Evolutionary conservation across 208 protist species (phyloP).

Genomic region (Leishmania braziliensis): DNA sequence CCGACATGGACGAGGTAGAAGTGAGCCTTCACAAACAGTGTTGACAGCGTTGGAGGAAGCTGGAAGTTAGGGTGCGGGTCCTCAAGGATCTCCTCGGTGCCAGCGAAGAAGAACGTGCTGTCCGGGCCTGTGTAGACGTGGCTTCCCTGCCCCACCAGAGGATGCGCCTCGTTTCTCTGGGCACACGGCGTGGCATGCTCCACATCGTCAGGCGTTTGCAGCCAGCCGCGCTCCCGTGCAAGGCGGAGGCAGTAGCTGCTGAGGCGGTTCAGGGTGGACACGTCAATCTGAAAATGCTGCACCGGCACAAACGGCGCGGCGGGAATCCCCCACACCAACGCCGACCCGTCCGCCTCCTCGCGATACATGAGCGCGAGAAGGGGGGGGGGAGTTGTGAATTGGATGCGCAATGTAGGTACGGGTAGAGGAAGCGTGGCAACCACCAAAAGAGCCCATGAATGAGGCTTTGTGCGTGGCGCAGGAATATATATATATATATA

Average conservation of each 20-base stretch:
- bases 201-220: slow-evolving; percentile 38
- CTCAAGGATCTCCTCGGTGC: slow-evolving; percentile 46
- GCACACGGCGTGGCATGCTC: slow-evolving; percentile 17
- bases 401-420: not conserved
- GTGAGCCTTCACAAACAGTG: slow-evolving; percentile 35
- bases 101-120: slow-evolving; percentile 67
- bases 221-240: slow-evolving; percentile 68
- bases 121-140: slow-evolving; percentile 25
- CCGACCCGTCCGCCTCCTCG: slow-evolving; percentile 45
- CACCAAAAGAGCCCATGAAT: not conserved
- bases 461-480: not conserved
- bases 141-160: slow-evolving; percentile 19
- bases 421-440: not conserved
- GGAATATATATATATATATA: not conserved
- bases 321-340: slow-evolving; percentile 50
- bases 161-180: not conserved
- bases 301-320: slow-evolving; percentile 61
- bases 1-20: slow-evolving; percentile 55
- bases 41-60: slow-evolving; percentile 38
- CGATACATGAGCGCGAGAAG: slow-evolving; percentile 29
- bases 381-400: too few species aligned
- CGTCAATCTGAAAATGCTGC: slow-evolving; percentile 62
- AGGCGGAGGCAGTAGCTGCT: slow-evolving; percentile 59
- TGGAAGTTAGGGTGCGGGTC: slow-evolving; percentile 32
- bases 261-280: slow-evolving; percentile 52